Evolutionary conservation across 805 yeast genomes (phyloP).

Genomic region (Pichia manshurica): DNA sequence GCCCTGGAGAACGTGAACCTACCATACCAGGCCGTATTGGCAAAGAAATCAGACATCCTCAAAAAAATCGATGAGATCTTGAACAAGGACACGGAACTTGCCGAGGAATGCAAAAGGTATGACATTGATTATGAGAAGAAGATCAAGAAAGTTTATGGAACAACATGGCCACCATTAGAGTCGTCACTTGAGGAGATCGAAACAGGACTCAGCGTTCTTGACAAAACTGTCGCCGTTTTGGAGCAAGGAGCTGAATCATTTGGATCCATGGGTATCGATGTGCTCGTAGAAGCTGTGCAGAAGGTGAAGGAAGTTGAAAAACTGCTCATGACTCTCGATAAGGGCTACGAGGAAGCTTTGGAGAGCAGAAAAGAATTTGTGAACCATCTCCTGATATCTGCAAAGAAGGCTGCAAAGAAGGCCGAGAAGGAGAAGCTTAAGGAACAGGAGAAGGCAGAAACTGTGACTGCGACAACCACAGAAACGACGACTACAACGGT

Average conservation of each 20-base stretch:
- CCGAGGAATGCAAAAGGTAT: conserved; percentile 29
- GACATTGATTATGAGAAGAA: conserved; percentile 50
- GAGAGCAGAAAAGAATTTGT: conserved; percentile 25
- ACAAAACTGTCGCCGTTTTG: background rate
- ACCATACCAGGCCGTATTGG: conserved; percentile 35
- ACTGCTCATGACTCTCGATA: conserved; percentile 15
- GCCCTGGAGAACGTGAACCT: conserved; percentile 37
- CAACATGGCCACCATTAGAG: conserved; percentile 28
- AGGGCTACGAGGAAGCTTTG: conserved; percentile 24
- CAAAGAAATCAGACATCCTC: conserved; percentile 3
- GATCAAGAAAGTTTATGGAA: conserved; percentile 1
- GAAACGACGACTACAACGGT: background rate
- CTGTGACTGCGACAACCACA: background rate
- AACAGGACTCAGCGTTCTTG: background rate
- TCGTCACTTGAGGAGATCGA: conserved; percentile 26
- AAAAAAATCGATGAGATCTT: conserved; percentile 1
- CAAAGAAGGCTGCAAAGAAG: conserved; percentile 14
- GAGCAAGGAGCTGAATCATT: background rate
- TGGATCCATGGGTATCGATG: conserved; percentile 4
- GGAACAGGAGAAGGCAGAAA: background rate
- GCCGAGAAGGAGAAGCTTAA: conserved; percentile 16
- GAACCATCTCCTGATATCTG: conserved; percentile 14
- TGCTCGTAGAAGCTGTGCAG: conserved; percentile 27
- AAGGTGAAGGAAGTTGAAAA: conserved; percentile 23
- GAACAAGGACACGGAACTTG: background rate